These are phyloP conservation scores for Auricularia sp. DNA, from an alignment of 768 basidiomycete genomes.

Conservation along the genomic window DNA sequence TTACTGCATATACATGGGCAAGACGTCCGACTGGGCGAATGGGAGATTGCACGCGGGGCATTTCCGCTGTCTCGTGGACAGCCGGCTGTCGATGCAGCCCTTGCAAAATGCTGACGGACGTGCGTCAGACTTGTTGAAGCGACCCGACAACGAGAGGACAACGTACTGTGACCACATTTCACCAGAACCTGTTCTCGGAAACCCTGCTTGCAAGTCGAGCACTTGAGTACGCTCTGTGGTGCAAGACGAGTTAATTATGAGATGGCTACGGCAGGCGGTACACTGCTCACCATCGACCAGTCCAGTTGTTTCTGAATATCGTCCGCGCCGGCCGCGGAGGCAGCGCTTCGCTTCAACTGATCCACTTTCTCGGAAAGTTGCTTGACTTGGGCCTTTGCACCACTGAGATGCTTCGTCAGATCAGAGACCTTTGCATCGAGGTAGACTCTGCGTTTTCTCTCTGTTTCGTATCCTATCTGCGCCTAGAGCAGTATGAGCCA, in stretches of 20 bases:
- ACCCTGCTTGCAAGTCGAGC: conserved; percentile 73
- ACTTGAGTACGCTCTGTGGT: conserved; percentile 68
- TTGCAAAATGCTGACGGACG: conserved; percentile 65
- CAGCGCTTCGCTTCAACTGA: too few species aligned
- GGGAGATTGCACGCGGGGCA: conserved; percentile 80
- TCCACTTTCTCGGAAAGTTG: neutral
- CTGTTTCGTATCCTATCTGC: too few species aligned
- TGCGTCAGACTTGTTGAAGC: conserved; percentile 3
- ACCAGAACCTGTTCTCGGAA: conserved; percentile 74
- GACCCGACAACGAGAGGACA: neutral
- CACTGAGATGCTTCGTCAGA: too few species aligned
- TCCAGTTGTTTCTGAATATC: neutral
- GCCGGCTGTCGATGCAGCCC: conserved; percentile 68
- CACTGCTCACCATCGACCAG: neutral
- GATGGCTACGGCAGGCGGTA: too few species aligned
- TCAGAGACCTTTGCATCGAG: too few species aligned
- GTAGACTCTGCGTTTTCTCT: too few species aligned
- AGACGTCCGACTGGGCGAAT: conserved; percentile 82
- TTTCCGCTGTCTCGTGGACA: conserved; percentile 84
- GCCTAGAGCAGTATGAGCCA: too few species aligned
- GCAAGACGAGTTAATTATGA: too few species aligned
- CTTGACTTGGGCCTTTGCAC: neutral
- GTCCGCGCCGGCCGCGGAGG: neutral
- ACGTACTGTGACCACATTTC: conserved; percentile 88
- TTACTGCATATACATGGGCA: conserved; percentile 48